Evolutionary conservation across 495 filamentous ascomycete genomes (phyloP).

Genomic region (Emericellopsis terricola): DNA sequence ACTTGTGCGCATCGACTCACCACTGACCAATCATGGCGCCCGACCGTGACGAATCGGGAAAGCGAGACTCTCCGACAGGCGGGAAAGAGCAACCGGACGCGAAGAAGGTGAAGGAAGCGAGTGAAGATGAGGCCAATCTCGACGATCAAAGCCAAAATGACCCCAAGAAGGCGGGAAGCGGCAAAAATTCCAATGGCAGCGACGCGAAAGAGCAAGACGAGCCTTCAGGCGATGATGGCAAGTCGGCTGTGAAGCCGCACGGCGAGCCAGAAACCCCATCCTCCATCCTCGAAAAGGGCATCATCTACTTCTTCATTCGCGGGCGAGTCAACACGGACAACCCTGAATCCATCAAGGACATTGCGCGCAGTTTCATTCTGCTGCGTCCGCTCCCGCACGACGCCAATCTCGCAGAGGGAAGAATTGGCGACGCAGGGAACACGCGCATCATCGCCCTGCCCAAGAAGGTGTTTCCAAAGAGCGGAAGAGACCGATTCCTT

Average conservation of each 20-base stretch:
- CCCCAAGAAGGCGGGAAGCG: not conserved
- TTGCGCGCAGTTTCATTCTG: slow-evolving; percentile 68
- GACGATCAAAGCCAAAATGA: not conserved
- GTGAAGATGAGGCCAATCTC: no score
- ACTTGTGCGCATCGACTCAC: no score
- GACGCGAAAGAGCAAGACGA: not conserved
- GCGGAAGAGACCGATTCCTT: slow-evolving; percentile 55
- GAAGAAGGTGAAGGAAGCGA: no score
- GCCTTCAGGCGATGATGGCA: not conserved
- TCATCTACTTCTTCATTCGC: slow-evolving; percentile 89
- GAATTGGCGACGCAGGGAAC: slow-evolving; percentile 44
- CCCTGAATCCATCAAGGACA: slow-evolving; percentile 48
- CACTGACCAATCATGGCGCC: not conserved
- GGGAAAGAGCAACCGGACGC: not conserved
- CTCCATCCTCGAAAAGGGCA: slow-evolving; percentile 75
- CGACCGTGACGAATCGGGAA: not conserved
- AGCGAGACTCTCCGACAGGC: not conserved
- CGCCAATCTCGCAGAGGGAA: slow-evolving; percentile 43
- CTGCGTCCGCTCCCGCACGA: slow-evolving; percentile 58
- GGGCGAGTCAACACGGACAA: slow-evolving; percentile 57
- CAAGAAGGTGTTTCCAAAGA: slow-evolving; percentile 73
- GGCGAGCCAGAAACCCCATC: slow-evolving; percentile 29
- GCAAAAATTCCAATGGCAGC: not conserved
- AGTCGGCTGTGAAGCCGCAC: not conserved
- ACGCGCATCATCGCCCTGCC: slow-evolving; percentile 63